phyloP scores from a whole-genome alignment of 352 stramenopile genomes.

The Pythium brassicae region DNA sequence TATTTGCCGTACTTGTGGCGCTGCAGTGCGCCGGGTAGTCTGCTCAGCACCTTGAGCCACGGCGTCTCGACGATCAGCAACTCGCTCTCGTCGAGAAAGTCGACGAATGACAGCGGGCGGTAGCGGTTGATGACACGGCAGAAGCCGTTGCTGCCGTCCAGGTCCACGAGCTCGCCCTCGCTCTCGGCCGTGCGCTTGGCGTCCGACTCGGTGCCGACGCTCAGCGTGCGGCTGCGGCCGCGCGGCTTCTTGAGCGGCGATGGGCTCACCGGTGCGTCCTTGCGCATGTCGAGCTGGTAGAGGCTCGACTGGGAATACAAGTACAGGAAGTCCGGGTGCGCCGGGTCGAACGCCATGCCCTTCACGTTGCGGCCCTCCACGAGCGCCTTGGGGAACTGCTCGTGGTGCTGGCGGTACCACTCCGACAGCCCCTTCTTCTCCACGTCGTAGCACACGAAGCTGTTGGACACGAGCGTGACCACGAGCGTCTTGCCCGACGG shows the following conservation, averaged over 20 bases:
- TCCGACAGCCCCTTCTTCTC: conserved; percentile 73
- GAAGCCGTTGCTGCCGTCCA: conserved; percentile 45
- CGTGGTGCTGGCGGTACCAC: conserved; percentile 66
- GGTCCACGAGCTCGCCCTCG: conserved; percentile 59
- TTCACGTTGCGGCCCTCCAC: conserved; percentile 74
- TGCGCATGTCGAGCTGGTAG: conserved; percentile 82
- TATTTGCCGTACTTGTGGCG: conserved; percentile 84
- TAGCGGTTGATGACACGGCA: conserved; percentile 81
- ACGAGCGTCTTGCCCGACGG: conserved; percentile 71
- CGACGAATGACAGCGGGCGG: conserved; percentile 79
- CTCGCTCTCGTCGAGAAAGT: conserved; percentile 73
- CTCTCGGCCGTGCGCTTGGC: conserved; percentile 31
- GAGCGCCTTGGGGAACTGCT: conserved; percentile 71
- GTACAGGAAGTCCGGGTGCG: conserved; percentile 68
- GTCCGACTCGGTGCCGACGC: conserved; percentile 57
- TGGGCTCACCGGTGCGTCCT: conserved; percentile 19
- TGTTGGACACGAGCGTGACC: conserved; percentile 79
- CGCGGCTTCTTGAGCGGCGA: conserved; percentile 35
- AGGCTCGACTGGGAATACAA: conserved; percentile 78
- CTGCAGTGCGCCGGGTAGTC: conserved; percentile 71
- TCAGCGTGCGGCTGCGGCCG: conserved; percentile 39
- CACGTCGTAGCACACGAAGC: conserved; percentile 82
- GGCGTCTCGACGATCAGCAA: conserved; percentile 80
- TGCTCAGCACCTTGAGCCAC: conserved; percentile 84
- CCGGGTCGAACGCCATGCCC: conserved; percentile 76